Evolutionary conservation across 148 eudicot species (phyloP), one percentile per base, ranked within the genome.

Genomic region (Vaccinium myrtillus): DNA sequence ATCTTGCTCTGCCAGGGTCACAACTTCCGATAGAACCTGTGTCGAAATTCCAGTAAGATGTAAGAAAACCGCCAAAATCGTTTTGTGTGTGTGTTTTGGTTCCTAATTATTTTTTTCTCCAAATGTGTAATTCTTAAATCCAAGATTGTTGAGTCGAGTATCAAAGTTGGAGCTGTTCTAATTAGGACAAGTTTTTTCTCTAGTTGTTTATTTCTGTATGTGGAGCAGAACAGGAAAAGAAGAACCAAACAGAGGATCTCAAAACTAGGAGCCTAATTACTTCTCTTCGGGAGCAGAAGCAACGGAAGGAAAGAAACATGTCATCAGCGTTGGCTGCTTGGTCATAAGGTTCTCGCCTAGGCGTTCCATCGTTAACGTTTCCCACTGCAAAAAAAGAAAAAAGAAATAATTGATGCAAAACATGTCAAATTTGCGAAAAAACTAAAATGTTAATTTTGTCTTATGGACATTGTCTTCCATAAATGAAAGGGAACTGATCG

Each of bases 1-100:
- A 36, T 81, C 87, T 75, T n/a, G 76, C 5, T 85, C 83, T 55
- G 80, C 79, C 11, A 80, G 87, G 43, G 78, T 58, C 56, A 80
- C 87, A 58, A 61, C 39, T 19, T 85, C 83, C 27, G 70, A 71
- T 11, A 12, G 27, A 23, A 85, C 80, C 87, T 85, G 23, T 27
- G 7, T 5, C 5, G 36, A 80, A 51, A 67, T 6, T 36, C 51
- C 50, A 8, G 21, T 3, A 13, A 39, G 8, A 43, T n/a, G 19
- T 9, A 51, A 18, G 43, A 32, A 56, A 56, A 7, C 16, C 4
- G 5, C 9, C 16, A 9, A 8, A 71, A 36, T 27, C 11, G 1
- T 0, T 27, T 71, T 32, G 23, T 71, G 9, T 10, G 6, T 6
- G 39, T 36, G 39, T 36, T 36, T 36, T 36, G 39, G 39, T 36